These are phyloP conservation scores for Hortaea werneckii DNA, from an alignment of 2,329 filamentous ascomycete genomes.

Conservation along the genomic window DNA sequence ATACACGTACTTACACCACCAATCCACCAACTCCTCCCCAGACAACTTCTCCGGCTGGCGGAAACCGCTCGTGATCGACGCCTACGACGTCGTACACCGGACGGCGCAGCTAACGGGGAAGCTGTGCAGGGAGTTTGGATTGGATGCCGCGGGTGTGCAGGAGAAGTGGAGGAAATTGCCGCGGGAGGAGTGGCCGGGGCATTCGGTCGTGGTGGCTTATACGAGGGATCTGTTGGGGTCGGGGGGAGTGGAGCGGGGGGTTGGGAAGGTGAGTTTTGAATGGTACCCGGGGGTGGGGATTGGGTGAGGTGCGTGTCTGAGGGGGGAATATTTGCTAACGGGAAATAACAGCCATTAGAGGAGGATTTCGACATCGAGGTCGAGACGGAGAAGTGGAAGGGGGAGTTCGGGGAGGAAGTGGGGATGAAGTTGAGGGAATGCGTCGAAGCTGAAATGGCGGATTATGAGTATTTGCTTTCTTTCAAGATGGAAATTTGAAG, in stretches of 20 bases:
- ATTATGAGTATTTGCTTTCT: slow-evolving; percentile 9
- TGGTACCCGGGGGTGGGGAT: too few relatives aligned
- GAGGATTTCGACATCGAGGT: slow-evolving; percentile 4
- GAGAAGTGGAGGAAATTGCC: slow-evolving; percentile 6
- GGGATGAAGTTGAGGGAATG: slow-evolving; percentile 3
- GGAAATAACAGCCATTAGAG: slow-evolving; percentile 1
- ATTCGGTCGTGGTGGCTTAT: slow-evolving; percentile 5
- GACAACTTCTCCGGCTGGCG: background rate
- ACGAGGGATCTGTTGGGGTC: slow-evolving; percentile 4
- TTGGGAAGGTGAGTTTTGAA: slow-evolving; percentile 3
- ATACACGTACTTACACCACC: background rate
- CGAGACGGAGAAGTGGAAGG: slow-evolving; percentile 7
- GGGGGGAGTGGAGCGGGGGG: slow-evolving; percentile 2
- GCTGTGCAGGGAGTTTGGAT: slow-evolving; percentile 2
- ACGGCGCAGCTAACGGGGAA: background rate
- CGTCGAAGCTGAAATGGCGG: slow-evolving; percentile 7
- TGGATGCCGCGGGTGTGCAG: slow-evolving; percentile 6
- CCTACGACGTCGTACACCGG: slow-evolving; percentile 10
- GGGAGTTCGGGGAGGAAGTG: slow-evolving; percentile 7
- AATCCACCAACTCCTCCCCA: too few relatives aligned
- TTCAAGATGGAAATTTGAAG: slow-evolving; percentile 1
- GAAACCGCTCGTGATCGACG: slow-evolving; percentile 9
- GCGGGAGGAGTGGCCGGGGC: slow-evolving; percentile 4
- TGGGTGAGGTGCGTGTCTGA: too few relatives aligned
- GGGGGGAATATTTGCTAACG: too few relatives aligned